Conservation (phyloP, 805 yeast genomes). For the Schwanniomyces polymorphus region DNA sequence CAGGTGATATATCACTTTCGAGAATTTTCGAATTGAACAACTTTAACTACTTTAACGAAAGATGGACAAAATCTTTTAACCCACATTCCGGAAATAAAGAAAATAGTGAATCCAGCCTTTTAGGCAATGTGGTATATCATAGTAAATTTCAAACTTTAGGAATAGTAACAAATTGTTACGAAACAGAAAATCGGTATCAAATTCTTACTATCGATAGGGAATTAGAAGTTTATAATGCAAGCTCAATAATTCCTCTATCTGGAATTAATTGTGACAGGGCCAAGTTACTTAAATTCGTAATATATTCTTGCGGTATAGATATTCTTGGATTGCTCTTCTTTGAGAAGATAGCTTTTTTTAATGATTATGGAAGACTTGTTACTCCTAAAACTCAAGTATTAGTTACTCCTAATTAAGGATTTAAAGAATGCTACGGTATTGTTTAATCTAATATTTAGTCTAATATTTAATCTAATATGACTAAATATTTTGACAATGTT, state of each 20-base stretch:
- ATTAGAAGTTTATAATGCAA: slow-evolving; percentile 11
- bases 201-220: slow-evolving; percentile 13
- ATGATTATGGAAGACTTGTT: not conserved
- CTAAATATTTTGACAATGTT: no score
- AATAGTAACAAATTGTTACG: not conserved
- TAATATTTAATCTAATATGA: no score
- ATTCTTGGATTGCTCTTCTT: slow-evolving; percentile 9
- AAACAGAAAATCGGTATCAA: slow-evolving; percentile 5
- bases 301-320: slow-evolving; percentile 9
- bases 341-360: not conserved
- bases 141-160: slow-evolving; percentile 5
- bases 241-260: slow-evolving; percentile 5
- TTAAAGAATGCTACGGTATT: no score
- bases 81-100: not conserved
- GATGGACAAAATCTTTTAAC: not conserved
- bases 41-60: slow-evolving; percentile 3
- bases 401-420: not conserved
- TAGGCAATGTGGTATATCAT: slow-evolving; percentile 6
- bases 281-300: slow-evolving; percentile 1
- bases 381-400: no score
- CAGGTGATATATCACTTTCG: not conserved
- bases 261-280: not conserved
- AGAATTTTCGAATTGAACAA: slow-evolving; percentile 5
- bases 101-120: not conserved
- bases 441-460: not conserved